Evolutionary conservation across 2,329 filamentous ascomycete genomes (phyloP).

Genomic region (Colletotrichum salicis): DNA sequence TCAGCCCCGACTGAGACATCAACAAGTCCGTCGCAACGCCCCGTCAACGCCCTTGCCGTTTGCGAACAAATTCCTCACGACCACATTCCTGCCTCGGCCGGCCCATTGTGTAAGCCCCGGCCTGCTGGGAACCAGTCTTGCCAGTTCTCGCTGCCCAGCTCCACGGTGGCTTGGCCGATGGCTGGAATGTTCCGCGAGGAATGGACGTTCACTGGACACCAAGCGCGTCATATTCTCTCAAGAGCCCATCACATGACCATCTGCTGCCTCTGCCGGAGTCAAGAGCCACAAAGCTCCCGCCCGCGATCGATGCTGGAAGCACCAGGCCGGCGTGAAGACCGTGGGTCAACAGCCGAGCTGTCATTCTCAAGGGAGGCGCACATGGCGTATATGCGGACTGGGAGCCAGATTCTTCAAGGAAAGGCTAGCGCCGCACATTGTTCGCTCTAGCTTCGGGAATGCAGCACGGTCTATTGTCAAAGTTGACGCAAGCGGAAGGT

Average conservation of each 20-base stretch:
- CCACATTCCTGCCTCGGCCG: not conserved
- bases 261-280: not conserved
- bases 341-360: constrained; percentile 10
- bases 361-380: constrained; percentile 10
- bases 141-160: not conserved
- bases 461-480: constrained; percentile 12
- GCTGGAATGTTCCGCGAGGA: constrained; percentile 23
- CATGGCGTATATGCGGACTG: not conserved
- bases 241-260: not conserved
- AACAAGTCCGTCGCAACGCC: constrained; percentile 25
- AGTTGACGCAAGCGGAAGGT: constrained; percentile 23
- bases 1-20: constrained; percentile 25
- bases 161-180: constrained; percentile 4
- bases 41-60: constrained; percentile 21
- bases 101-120: not conserved
- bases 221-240: constrained; percentile 7
- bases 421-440: constrained; percentile 12
- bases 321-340: not conserved
- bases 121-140: not conserved
- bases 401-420: constrained; percentile 13
- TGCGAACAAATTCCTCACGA: constrained; percentile 18
- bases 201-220: constrained; percentile 6
- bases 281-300: not conserved
- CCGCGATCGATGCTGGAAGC: not conserved
- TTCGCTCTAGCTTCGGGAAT: constrained; percentile 25